Base-by-base conservation (phyloP, 2,329 filamentous ascomycete genomes). In the Annulohypoxylon truncatum region DNA sequence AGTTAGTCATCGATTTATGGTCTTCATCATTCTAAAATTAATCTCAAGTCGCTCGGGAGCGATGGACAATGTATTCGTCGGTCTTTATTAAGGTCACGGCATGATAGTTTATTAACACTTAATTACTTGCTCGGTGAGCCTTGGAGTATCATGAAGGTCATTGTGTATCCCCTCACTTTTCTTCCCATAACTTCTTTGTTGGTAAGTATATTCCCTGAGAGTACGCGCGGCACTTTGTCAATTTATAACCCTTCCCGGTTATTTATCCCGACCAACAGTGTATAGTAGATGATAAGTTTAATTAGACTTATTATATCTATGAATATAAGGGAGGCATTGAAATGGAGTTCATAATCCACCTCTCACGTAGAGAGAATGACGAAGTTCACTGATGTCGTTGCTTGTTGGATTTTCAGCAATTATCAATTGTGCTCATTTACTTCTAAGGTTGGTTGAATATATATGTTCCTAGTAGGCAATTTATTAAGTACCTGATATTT, bases 151-250 rank as follows among this genome's bases (percentile, higher is more conserved):
- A 9, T 9, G 10, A 20, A 3, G 12, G 2, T 38, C 2, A 9
- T 7, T 42, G 3, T 20, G 4, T 42, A 42, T 42, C 18, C n/a
- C 15, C 15, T 42, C 15, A 46, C 20, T 46, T 24, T 46, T 18
- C 33, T 31, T 55, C 24, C 9, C 29, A 20, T n/a, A 22, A 7
- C 12, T 55, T 38, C 50, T 48, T 55, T 48, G 51, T 55, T 44
- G 5, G 10, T 10, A 24, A 18, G 26, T 29, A 33, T 5, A 40
- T 18, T 51, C 33, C 10, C 15, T 20, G n/a, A 13, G 15, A 28
- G 29, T 51, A 52, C 35, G 35, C 52, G 59, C 28, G 44, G 59
- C 44, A 33, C 52, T 51, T 61, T 62, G 28, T 62, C 48, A 15
- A 9, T 40, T 29, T 12, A 9, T 58, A 24, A 28, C 35, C 15